phyloP scores from a whole-genome alignment of 2,329 filamentous ascomycete genomes.

The Fusarium camptoceras region DNA sequence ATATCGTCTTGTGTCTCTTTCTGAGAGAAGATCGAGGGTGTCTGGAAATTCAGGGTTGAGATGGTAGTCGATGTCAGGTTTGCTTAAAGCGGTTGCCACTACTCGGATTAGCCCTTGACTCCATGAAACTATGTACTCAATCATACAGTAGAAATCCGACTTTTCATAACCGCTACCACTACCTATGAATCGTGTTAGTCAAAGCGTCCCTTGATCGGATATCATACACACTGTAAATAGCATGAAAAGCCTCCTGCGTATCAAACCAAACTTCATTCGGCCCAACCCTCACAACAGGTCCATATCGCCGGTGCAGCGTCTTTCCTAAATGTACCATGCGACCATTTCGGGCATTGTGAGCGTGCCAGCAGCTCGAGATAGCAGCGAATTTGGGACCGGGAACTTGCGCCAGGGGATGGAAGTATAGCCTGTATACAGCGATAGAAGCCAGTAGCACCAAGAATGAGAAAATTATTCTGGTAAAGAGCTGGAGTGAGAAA shows the following conservation, averaged over 20 bases:
- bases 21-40: constrained; percentile 63
- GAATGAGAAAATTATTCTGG: constrained; percentile 5
- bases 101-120: not conserved
- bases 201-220: not conserved
- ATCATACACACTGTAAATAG: constrained; percentile 53
- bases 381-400: constrained; percentile 62
- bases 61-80: constrained; percentile 56
- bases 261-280: constrained; percentile 67
- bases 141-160: constrained; percentile 64
- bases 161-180: constrained; percentile 62
- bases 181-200: constrained; percentile 48
- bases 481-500: not conserved
- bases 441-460: constrained; percentile 34
- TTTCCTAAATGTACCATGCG: constrained; percentile 56
- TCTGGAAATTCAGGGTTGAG: constrained; percentile 54
- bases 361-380: constrained; percentile 62
- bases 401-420: constrained; percentile 59
- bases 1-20: constrained; percentile 60
- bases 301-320: constrained; percentile 60
- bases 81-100: constrained; percentile 61
- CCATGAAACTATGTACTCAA: not conserved
- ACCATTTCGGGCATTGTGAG: constrained; percentile 59
- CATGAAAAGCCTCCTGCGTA: constrained; percentile 59
- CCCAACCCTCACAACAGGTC: constrained; percentile 63
- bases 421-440: constrained; percentile 53